Conservation (phyloP, 1,284 basidiomycete species). For the Leccinum subatratum region DNA sequence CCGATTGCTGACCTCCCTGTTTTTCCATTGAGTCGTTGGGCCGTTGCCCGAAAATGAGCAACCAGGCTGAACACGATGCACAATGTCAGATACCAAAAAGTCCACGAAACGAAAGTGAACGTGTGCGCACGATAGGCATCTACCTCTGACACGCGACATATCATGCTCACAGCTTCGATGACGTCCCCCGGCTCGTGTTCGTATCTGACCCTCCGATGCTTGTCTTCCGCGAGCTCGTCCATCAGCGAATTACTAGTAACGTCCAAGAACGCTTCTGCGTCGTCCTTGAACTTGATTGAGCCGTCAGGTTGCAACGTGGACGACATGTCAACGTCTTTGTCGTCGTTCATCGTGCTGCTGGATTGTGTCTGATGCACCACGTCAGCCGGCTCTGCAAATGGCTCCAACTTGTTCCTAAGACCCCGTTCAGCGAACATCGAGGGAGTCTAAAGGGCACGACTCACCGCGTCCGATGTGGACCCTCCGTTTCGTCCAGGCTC, state of each 20-base stretch:
- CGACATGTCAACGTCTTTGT: slow-evolving; percentile 16
- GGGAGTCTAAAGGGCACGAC: background rate
- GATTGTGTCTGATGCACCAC: slow-evolving; percentile 1
- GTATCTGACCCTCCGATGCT: slow-evolving; percentile 73
- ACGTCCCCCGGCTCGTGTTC: slow-evolving; percentile 86
- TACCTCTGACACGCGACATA: slow-evolving; percentile 80
- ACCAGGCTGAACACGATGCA: slow-evolving; percentile 52
- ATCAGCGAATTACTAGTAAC: slow-evolving; percentile 42
- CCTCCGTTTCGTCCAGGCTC: slow-evolving; percentile 85
- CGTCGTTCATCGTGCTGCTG: slow-evolving; percentile 6
- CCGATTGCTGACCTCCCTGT: too few relatives aligned
- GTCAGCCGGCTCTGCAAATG: slow-evolving; percentile 41
- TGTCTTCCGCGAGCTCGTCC: slow-evolving; percentile 74
- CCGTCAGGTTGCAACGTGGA: slow-evolving; percentile 19
- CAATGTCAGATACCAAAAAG: background rate
- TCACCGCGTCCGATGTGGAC: slow-evolving; percentile 77
- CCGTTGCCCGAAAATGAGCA: slow-evolving; percentile 84
- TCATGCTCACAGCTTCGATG: slow-evolving; percentile 85
- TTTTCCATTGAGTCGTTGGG: too few relatives aligned
- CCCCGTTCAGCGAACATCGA: background rate
- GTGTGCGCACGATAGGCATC: slow-evolving; percentile 73
- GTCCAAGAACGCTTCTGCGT: slow-evolving; percentile 14
- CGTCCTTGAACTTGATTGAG: slow-evolving; percentile 17
- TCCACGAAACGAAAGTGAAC: background rate
- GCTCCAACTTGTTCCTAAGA: slow-evolving; percentile 69